Evolutionary conservation across 257 asterid genomes (phyloP).

Genomic region (Nemophila menziesii): DNA sequence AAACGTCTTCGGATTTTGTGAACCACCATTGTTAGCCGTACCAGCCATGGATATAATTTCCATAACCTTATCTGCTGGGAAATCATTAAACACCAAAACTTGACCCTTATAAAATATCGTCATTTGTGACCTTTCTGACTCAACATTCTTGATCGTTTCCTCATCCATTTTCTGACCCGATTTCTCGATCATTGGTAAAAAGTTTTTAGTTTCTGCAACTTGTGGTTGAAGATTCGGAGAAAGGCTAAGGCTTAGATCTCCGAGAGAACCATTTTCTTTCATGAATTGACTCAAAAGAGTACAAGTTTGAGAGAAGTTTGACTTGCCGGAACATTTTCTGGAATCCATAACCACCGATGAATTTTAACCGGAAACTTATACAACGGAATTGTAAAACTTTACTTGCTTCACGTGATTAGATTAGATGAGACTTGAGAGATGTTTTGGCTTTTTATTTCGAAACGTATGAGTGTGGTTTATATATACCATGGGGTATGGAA

Average conservation of each 20-base stretch:
- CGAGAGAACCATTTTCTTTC: conserved; percentile 61
- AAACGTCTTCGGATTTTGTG: background rate
- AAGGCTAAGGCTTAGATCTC: conserved; percentile 56
- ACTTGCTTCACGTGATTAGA: no score
- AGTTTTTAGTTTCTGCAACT: conserved; percentile 32
- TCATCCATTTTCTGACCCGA: conserved; percentile 10
- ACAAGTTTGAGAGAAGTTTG: conserved; percentile 65
- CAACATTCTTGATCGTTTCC: conserved; percentile 5
- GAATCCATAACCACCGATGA: conserved; percentile 43
- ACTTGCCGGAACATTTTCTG: conserved; percentile 35
- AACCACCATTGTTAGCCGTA: conserved; percentile 4
- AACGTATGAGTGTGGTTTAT: no score
- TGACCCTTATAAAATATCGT: conserved; percentile 20
- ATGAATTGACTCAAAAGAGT: conserved; percentile 54
- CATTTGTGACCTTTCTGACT: conserved; percentile 17
- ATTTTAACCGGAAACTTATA: no score
- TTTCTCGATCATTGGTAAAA: conserved; percentile 29
- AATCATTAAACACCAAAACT: conserved; percentile 21
- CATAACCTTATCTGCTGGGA: conserved; percentile 19
- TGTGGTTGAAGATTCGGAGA: conserved; percentile 21
- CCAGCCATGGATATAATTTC: conserved; percentile 16
- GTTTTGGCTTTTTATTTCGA: no score
- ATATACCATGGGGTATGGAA: no score
- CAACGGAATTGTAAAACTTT: no score
- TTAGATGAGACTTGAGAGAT: no score